Evolutionary conservation across 768 basidiomycete genomes (phyloP).

Genomic region (Suillus subaureus): DNA sequence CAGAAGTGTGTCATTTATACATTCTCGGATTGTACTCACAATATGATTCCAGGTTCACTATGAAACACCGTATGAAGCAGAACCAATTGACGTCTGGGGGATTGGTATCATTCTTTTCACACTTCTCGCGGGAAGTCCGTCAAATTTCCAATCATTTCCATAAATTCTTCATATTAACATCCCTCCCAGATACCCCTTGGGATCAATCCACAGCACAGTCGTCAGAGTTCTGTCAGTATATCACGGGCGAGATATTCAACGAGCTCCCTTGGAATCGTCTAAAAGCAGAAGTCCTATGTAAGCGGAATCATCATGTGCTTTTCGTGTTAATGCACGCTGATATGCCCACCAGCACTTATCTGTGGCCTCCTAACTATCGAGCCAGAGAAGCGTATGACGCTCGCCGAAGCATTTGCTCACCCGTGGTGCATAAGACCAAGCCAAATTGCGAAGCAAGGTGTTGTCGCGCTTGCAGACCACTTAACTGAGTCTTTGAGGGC

Average conservation of each 20-base stretch:
- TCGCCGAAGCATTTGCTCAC: constrained; percentile 58
- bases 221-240: constrained; percentile 78
- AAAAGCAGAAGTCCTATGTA: constrained; percentile 59
- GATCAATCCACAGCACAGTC: constrained; percentile 85
- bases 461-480: constrained; percentile 61
- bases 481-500: constrained; percentile 68
- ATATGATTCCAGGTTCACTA: constrained; percentile 57
- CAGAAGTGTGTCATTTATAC: constrained; percentile 63
- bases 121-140: constrained; percentile 85
- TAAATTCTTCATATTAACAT: background rate
- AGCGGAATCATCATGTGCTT: constrained; percentile 24
- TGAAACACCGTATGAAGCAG: constrained; percentile 75
- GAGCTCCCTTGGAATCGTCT: constrained; percentile 83
- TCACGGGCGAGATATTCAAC: constrained; percentile 70
- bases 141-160: constrained; percentile 9
- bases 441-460: constrained; percentile 59
- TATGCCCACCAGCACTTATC: constrained; percentile 61
- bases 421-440: constrained; percentile 79
- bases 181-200: constrained; percentile 87
- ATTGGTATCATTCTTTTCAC: constrained; percentile 94
- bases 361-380: constrained; percentile 73
- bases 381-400: constrained; percentile 64
- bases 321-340: background rate
- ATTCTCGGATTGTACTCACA: background rate
- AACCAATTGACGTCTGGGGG: constrained; percentile 96